phyloP scores from a whole-genome alignment of 495 filamentous ascomycete species.

The Talaromyces nanjingensis region DNA sequence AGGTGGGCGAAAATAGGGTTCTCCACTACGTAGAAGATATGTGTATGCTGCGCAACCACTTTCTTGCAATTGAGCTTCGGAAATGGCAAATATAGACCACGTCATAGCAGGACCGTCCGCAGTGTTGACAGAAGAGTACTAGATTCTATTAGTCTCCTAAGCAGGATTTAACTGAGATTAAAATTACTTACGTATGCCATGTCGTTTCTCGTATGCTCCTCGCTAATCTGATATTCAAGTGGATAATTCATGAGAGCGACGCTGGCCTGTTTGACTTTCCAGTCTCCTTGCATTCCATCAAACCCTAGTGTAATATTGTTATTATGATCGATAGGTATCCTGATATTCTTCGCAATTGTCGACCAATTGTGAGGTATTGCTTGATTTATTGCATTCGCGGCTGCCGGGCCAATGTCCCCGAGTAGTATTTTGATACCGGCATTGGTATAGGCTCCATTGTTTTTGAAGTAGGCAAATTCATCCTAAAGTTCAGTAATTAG shows the following conservation, averaged over 20 bases:
- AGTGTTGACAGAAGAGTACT: slow-evolving; percentile 52
- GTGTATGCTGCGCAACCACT: slow-evolving; percentile 50
- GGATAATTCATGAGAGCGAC: slow-evolving; percentile 51
- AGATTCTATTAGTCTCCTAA: not conserved
- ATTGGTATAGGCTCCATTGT: slow-evolving; percentile 7
- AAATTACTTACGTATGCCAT: slow-evolving; percentile 38
- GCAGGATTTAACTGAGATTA: not conserved
- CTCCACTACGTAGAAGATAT: slow-evolving; percentile 42
- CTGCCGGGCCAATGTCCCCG: not conserved
- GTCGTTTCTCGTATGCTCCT: slow-evolving; percentile 25
- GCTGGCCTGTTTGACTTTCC: slow-evolving; percentile 54
- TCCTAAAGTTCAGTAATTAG: not conserved
- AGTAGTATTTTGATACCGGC: slow-evolving; percentile 3
- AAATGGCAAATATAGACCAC: slow-evolving; percentile 49
- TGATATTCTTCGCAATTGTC: slow-evolving; percentile 4
- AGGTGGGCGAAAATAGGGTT: slow-evolving; percentile 48
- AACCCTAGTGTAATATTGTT: not conserved
- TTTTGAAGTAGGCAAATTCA: slow-evolving; percentile 7
- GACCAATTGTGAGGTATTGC: slow-evolving; percentile 6
- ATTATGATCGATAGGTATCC: not conserved
- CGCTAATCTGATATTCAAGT: slow-evolving; percentile 33
- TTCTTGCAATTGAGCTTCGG: slow-evolving; percentile 44
- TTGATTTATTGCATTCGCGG: not conserved
- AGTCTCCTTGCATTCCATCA: slow-evolving; percentile 45
- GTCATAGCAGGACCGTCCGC: slow-evolving; percentile 55